phyloP scores from a whole-genome alignment of 257 asterid species.

The Schizonepeta tenuifolia region DNA sequence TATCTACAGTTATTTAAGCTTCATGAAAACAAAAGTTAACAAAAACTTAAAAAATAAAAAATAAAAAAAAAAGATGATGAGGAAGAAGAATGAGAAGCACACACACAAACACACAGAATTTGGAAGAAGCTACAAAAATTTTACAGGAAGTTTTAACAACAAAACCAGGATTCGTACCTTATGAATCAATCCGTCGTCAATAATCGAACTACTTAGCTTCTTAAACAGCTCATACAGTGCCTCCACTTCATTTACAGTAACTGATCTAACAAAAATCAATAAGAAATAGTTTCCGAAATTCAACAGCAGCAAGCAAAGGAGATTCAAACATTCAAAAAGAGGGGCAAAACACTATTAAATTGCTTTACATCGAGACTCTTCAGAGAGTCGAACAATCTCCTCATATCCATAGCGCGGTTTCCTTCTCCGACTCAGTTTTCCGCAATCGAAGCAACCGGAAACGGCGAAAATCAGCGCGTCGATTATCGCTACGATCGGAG shows the following conservation, averaged over 20 bases:
- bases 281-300: not conserved
- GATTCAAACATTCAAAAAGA: not conserved
- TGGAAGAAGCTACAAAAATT: not conserved
- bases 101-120: not conserved
- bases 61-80: not conserved
- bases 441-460: conserved; percentile 59
- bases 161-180: conserved; percentile 50
- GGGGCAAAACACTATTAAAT: not conserved
- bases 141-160: not conserved
- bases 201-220: conserved; percentile 75
- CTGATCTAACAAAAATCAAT: conserved; percentile 35
- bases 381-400: conserved; percentile 56
- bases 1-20: not conserved
- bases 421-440: conserved; percentile 4
- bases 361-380: conserved; percentile 66
- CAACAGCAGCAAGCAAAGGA: not conserved
- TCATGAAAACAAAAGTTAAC: too few relatives aligned
- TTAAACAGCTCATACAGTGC: conserved; percentile 84
- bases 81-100: not conserved
- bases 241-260: conserved; percentile 77
- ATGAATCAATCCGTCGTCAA: conserved; percentile 87
- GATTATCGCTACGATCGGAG: conserved; percentile 54
- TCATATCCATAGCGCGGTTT: conserved; percentile 34
- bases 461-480: conserved; percentile 56
- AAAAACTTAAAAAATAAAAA: not conserved